Conservation (phyloP, 208 protist species). For the Giardia muris region DNA sequence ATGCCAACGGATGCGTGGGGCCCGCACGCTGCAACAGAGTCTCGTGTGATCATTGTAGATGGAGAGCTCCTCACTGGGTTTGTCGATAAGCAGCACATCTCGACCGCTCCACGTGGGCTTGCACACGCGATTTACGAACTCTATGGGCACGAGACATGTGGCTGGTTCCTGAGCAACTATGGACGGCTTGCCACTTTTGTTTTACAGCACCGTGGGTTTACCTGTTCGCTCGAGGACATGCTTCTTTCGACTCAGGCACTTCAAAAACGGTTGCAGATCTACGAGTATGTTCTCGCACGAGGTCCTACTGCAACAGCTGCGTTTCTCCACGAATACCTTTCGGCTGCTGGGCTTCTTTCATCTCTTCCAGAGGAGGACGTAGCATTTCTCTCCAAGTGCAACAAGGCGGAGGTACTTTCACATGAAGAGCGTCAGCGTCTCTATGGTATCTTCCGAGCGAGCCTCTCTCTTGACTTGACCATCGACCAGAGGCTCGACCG, state of each 20-base stretch:
- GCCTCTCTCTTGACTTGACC: neutral
- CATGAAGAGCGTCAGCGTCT: neutral
- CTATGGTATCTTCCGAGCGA: neutral
- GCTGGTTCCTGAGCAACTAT: conserved; percentile 71
- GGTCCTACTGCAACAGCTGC: neutral
- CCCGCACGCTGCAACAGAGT: conserved; percentile 42
- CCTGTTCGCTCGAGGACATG: conserved; percentile 90
- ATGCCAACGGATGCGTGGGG: conserved; percentile 56
- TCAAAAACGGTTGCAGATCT: neutral
- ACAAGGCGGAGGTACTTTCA: conserved; percentile 19
- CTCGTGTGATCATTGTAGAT: conserved; percentile 63
- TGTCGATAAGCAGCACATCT: conserved; percentile 83
- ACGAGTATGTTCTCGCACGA: neutral
- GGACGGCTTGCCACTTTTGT: conserved; percentile 75
- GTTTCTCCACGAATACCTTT: neutral
- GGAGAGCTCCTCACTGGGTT: conserved; percentile 81
- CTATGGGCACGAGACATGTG: conserved; percentile 74
- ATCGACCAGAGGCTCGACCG: conserved; percentile 16
- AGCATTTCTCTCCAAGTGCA: neutral
- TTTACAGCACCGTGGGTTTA: conserved; percentile 79
- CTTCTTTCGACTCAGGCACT: conserved; percentile 59
- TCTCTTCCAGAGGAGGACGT: neutral
- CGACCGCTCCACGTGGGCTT: conserved; percentile 49
- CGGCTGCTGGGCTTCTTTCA: neutral
- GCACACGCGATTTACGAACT: conserved; percentile 80